Percentiles rank a stretch among this genome's conserved stretches.
Conservation (phyloP, 2,329 filamentous ascomycete species). For the Ophiostoma sp. region DNA sequence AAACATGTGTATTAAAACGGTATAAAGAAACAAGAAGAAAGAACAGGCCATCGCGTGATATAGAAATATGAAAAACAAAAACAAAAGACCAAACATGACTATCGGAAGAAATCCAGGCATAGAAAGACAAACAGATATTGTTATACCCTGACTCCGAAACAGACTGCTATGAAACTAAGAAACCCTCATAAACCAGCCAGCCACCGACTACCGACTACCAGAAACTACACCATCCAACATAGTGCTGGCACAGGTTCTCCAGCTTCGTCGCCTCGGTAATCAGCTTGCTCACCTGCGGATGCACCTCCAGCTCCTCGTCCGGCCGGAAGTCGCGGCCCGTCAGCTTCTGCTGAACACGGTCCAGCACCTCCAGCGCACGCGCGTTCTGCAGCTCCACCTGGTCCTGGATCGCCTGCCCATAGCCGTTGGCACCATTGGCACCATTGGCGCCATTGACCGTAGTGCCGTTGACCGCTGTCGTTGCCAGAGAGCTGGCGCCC, state of each 20-base stretch:
- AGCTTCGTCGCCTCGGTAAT: constrained; percentile 93
- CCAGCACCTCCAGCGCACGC: constrained; percentile 82
- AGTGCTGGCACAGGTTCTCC: constrained; percentile 97
- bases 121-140: background rate
- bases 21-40: background rate
- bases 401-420: constrained; percentile 36
- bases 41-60: background rate
- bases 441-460: constrained; percentile 7
- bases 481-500: constrained; percentile 29
- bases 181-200: background rate
- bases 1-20: no score
- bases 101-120: background rate
- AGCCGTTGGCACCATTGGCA: constrained; percentile 25
- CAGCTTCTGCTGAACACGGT: constrained; percentile 89
- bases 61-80: background rate
- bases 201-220: constrained; percentile 53
- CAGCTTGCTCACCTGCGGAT: constrained; percentile 87
- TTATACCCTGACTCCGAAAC: background rate
- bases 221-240: constrained; percentile 98
- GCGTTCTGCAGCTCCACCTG: constrained; percentile 82
- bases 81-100: background rate
- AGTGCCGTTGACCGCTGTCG: constrained; percentile 10
- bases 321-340: constrained; percentile 89
- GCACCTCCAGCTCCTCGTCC: constrained; percentile 75
- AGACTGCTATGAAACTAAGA: background rate